Base-by-base conservation (phyloP, 2,329 filamentous ascomycete genomes). In the Alternaria infectoria region DNA sequence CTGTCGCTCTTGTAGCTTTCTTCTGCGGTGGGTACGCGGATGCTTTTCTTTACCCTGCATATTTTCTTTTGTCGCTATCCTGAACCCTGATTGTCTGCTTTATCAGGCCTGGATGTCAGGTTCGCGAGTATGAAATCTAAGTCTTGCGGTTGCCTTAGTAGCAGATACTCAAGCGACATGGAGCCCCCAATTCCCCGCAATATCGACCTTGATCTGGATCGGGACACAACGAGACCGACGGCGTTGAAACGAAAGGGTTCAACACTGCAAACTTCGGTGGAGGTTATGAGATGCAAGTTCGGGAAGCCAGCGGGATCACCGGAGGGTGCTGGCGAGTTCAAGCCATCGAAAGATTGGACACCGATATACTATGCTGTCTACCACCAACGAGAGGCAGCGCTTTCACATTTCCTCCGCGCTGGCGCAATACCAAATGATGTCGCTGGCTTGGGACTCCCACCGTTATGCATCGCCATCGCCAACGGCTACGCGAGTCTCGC, bases 351-450 rank as follows among this genome's bases (percentile, higher is more conserved):
- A 54, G 57, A 70, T 23, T 79, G 76, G 75, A 73, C 72, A 4
- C 74, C 76, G 8, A 69, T 77, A 17, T 73, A 72, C 30, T 71
- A 77, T 54, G 75, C 77, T 19, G 74, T 74, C 15, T 73, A 72
- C 28, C 67, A 74, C 59, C 69, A 74, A 57, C 74, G 77, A 5
- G 74, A 77, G 52, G 74, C 76, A 15, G 77, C 77, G 8, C 71
- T 78, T 3, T 61, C 66, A 51, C 74, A 77, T 61, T 79, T 74
- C 30, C 59, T 79, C 26, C 68, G 67, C 52, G 64, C 54, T 28
- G 77, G 75, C 4, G 69, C 70, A 26, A 72, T 70, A 19, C 71
- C 74, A n/a, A 71, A 78, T 57, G 73, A 68, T 52, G 46, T 58
- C 19, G 62, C 66, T 40, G 66, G 62, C 15, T 66, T 64, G 25